Percentiles rank a stretch among this genome's conserved stretches.
Evolutionary conservation across 2,329 filamentous ascomycete species (phyloP).

Genomic region (Curvularia spicifera): DNA sequence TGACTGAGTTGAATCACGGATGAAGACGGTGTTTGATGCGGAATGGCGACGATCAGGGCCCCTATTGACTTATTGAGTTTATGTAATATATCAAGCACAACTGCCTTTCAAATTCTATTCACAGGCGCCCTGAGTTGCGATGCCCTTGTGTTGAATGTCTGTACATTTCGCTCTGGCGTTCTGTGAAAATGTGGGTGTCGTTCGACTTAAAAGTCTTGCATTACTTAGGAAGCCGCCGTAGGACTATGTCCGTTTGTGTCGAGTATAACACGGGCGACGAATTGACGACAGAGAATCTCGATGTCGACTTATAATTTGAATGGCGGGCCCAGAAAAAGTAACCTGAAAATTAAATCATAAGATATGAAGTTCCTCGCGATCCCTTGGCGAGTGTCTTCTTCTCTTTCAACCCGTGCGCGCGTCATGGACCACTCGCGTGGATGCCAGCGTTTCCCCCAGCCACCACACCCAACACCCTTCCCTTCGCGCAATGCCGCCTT

Average conservation of each 20-base stretch:
- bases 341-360: neutral
- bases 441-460: constrained; percentile 10
- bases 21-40: constrained; percentile 1
- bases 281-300: neutral
- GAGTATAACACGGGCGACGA: neutral
- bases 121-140: neutral
- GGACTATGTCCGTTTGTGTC: too few relatives aligned
- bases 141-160: neutral
- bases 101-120: constrained; percentile 4
- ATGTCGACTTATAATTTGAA: neutral
- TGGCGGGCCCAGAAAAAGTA: neutral
- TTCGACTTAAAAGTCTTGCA: neutral
- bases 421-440: constrained; percentile 14
- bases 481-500: constrained; percentile 30
- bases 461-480: constrained; percentile 2
- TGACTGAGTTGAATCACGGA: neutral
- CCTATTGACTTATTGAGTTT: constrained; percentile 2
- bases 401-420: constrained; percentile 22
- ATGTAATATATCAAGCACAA: constrained; percentile 16
- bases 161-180: neutral
- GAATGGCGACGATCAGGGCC: constrained; percentile 11
- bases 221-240: too few relatives aligned
- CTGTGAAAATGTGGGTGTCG: neutral
- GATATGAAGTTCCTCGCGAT: neutral
- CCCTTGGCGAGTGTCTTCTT: constrained; percentile 1